Conservation (phyloP, 1,284 basidiomycete genomes). For the Nidula niveotomentosa region DNA sequence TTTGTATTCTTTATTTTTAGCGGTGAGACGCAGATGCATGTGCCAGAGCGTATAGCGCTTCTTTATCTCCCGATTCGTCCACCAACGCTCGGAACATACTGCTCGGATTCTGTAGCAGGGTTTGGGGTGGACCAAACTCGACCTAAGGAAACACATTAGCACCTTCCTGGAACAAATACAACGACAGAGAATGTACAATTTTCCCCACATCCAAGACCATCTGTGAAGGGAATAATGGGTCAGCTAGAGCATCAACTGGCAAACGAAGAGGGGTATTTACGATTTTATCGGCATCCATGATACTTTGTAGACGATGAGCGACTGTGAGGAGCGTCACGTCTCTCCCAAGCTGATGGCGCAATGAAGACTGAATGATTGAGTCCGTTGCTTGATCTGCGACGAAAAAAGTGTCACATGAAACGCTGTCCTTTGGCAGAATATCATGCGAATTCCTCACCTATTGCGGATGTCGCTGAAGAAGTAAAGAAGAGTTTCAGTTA, state of each 20-base stretch:
- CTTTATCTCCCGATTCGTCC: conserved; percentile 28
- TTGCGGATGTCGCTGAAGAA: conserved; percentile 17
- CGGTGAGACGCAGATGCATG: too few relatives aligned
- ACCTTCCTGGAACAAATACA: neutral
- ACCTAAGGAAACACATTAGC: conserved; percentile 10
- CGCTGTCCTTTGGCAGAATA: conserved; percentile 4
- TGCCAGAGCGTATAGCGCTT: neutral
- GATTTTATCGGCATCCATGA: conserved; percentile 49
- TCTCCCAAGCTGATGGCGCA: conserved; percentile 40
- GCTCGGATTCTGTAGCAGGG: conserved; percentile 38
- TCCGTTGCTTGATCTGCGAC: conserved; percentile 42
- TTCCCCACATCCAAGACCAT: conserved; percentile 34
- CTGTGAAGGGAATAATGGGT: conserved; percentile 6
- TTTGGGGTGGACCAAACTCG: conserved; percentile 44
- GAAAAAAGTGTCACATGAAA: neutral
- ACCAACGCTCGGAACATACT: conserved; percentile 43
- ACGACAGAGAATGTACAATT: conserved; percentile 11
- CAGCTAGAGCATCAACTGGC: conserved; percentile 7
- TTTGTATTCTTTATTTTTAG: too few relatives aligned
- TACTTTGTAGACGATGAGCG: conserved; percentile 56
- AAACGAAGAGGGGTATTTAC: conserved; percentile 15
- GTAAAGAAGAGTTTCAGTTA: too few relatives aligned
- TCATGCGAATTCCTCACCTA: neutral
- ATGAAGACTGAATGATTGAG: conserved; percentile 42
- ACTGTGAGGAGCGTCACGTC: conserved; percentile 52